Evolutionary conservation across 495 filamentous ascomycete genomes (phyloP).

Genomic region (Astrocystis sublimbata): DNA sequence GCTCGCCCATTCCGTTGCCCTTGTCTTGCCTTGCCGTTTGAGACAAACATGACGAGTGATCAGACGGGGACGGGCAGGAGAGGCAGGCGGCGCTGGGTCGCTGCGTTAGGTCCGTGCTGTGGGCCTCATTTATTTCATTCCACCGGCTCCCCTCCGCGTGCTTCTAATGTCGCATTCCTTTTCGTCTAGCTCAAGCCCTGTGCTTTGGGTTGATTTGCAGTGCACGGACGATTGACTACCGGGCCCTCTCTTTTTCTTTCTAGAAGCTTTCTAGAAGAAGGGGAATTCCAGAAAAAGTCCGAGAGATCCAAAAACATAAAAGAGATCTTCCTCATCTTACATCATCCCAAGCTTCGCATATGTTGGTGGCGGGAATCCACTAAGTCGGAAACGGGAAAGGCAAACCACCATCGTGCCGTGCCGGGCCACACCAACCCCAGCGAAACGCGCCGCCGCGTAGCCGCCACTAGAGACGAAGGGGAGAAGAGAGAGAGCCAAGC

Average conservation of each 20-base stretch:
- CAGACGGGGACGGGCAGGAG: not conserved
- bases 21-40: too few species aligned
- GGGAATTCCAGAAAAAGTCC: not conserved
- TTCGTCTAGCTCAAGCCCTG: not conserved
- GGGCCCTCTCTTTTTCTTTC: not conserved
- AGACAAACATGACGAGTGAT: not conserved
- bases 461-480: not conserved
- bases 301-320: not conserved
- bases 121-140: not conserved
- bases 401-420: not conserved
- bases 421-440: not conserved
- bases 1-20: not conserved
- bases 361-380: conserved; percentile 1
- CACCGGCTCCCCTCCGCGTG: not conserved
- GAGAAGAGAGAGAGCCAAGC: not conserved
- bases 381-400: conserved; percentile 4
- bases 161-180: not conserved
- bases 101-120: conserved; percentile 2
- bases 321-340: not conserved
- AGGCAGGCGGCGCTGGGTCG: not conserved
- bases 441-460: too few species aligned
- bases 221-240: not conserved
- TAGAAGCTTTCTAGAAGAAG: too few species aligned
- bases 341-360: not conserved
- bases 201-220: not conserved